Percentiles rank a stretch among this genome's conserved stretches.
Evolutionary conservation across 148 eudicot species (phyloP).

Genomic region (Rhododendron vialii): DNA sequence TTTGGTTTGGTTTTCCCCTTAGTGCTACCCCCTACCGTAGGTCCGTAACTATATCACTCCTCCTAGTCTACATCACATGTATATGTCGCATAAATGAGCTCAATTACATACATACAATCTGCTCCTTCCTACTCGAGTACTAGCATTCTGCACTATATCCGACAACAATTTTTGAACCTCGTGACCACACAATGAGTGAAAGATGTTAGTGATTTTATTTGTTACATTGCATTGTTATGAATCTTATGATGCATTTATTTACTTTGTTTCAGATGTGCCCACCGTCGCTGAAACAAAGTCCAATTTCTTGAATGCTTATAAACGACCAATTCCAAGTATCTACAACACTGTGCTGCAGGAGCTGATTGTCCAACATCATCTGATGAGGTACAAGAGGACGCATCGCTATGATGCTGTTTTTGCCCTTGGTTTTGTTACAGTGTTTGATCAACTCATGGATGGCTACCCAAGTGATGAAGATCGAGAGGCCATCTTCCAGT

Average conservation of each 20-base stretch:
- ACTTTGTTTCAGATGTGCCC: constrained; percentile 55
- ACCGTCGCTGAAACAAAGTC: constrained; percentile 78
- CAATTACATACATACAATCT: not conserved
- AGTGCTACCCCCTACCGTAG: not conserved
- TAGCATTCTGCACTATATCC: not conserved
- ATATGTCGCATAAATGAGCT: not conserved
- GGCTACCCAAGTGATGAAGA: constrained; percentile 93
- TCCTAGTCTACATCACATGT: not conserved
- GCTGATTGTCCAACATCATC: constrained; percentile 88
- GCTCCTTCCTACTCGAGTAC: not conserved
- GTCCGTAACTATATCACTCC: not conserved
- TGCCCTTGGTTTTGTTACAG: constrained; percentile 97
- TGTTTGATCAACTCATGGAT: constrained; percentile 97
- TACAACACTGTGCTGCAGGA: constrained; percentile 92
- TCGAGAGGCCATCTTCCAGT: constrained; percentile 71
- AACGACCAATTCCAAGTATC: constrained; percentile 89
- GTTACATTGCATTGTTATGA: constrained; percentile 1
- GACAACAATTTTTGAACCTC: not conserved
- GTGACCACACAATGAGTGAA: not conserved
- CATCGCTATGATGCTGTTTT: constrained; percentile 83
- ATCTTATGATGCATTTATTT: not conserved
- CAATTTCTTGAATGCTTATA: constrained; percentile 79
- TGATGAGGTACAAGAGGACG: constrained; percentile 79
- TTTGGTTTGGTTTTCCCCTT: not conserved
- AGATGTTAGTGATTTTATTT: not conserved